Percentiles rank a stretch among this genome's conserved stretches.
Conservation (phyloP, 73 alveolate species). For the Tetrahymena malaccensis region DNA sequence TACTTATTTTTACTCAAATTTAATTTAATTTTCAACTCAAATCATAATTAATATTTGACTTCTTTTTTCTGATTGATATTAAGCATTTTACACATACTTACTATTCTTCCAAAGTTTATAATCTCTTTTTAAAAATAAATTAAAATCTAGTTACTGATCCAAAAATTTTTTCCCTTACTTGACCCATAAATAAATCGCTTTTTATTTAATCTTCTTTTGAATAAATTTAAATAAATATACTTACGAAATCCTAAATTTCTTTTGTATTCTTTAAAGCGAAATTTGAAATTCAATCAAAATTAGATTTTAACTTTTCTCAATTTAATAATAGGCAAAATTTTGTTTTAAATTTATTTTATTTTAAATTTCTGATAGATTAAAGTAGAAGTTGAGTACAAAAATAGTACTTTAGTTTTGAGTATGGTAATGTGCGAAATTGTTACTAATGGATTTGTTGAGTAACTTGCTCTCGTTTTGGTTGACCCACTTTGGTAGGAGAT, state of each 20-base stretch:
- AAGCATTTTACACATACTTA: background rate
- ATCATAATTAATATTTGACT: too few species aligned
- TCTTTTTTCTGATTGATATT: too few species aligned
- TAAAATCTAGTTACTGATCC: background rate
- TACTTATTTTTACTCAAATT: too few species aligned
- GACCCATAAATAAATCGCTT: background rate
- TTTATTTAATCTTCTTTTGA: background rate
- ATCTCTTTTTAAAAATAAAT: too few species aligned
- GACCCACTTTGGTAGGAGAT: background rate
- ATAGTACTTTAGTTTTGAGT: background rate
- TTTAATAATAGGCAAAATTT: too few species aligned
- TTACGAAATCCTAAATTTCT: background rate
- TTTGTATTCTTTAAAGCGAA: too few species aligned
- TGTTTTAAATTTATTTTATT: too few species aligned
- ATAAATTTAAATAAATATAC: too few species aligned
- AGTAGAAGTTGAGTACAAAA: background rate
- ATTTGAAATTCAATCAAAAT: background rate
- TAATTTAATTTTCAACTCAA: too few species aligned
- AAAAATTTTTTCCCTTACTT: background rate
- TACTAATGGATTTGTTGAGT: background rate
- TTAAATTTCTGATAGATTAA: background rate
- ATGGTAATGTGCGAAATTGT: background rate
- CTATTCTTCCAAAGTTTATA: too few species aligned
- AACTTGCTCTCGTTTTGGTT: background rate
- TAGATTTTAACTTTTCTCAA: background rate